Evolutionary conservation across 2,329 filamentous ascomycete species (phyloP).

Genomic region (Fusarium cyanostomum): DNA sequence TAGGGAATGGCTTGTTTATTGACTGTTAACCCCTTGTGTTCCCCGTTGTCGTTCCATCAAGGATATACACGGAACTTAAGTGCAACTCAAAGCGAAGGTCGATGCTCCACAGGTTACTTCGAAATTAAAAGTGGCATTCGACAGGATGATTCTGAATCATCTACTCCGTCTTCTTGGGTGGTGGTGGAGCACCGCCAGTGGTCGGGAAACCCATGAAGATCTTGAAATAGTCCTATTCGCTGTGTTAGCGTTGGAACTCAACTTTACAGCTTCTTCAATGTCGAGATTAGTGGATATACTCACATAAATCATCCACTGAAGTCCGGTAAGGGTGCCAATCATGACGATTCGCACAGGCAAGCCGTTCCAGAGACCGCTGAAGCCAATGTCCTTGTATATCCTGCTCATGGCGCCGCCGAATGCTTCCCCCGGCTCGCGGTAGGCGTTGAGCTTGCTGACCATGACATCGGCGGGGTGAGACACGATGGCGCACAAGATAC

Average conservation of each 20-base stretch:
- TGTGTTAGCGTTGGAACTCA: conserved; percentile 1
- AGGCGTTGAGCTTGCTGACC: conserved; percentile 90
- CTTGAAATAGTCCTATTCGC: conserved; percentile 79
- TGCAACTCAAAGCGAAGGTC: not conserved
- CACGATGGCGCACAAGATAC: conserved; percentile 86
- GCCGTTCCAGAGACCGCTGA: conserved; percentile 90
- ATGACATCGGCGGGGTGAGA: conserved; percentile 87
- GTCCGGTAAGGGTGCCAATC: conserved; percentile 82
- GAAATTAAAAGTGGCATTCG: not conserved
- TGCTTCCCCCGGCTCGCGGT: conserved; percentile 77
- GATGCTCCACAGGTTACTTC: not conserved
- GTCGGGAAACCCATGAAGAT: conserved; percentile 89
- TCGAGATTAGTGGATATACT: conserved; percentile 43
- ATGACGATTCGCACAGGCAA: conserved; percentile 87
- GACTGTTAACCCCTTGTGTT: not conserved
- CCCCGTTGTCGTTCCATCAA: not conserved
- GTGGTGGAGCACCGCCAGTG: conserved; percentile 73
- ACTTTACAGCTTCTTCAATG: not conserved
- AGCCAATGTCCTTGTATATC: conserved; percentile 89
- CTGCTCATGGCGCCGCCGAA: conserved; percentile 79
- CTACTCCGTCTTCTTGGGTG: conserved; percentile 59
- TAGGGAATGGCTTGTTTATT: conserved; percentile 11
- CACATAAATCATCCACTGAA: conserved; percentile 95
- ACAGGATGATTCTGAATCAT: not conserved
- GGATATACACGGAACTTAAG: not conserved